Conservation (phyloP, 2,329 filamentous ascomycete genomes). For the Fonsecaea pugnacius region DNA sequence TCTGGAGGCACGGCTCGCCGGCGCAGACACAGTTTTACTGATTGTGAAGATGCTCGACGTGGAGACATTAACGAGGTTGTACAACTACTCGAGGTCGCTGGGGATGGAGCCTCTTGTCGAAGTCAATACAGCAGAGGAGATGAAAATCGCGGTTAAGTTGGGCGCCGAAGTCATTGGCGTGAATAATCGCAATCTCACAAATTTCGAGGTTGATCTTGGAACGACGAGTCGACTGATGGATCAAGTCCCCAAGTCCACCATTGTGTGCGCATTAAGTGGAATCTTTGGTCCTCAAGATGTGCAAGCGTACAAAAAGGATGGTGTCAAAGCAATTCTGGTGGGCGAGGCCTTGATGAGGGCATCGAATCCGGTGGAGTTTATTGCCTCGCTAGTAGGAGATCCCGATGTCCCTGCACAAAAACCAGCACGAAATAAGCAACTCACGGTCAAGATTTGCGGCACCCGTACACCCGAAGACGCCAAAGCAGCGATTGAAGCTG, state of each 20-base stretch:
- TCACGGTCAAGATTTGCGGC: conserved; percentile 93
- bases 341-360: conserved; percentile 96
- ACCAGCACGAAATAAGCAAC: conserved; percentile 51
- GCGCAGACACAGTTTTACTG: conserved; percentile 89
- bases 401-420: conserved; percentile 37
- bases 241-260: conserved; percentile 81
- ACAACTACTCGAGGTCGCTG: conserved; percentile 83
- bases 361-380: conserved; percentile 78
- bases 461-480: conserved; percentile 83
- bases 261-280: conserved; percentile 91
- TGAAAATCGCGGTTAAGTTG: conserved; percentile 81
- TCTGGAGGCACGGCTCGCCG: conserved; percentile 86
- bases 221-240: conserved; percentile 87
- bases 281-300: conserved; percentile 91
- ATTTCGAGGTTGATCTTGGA: conserved; percentile 92
- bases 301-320: conserved; percentile 80
- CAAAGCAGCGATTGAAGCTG: conserved; percentile 76
- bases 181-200: conserved; percentile 95
- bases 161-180: conserved; percentile 93
- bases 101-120: conserved; percentile 98
- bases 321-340: conserved; percentile 89
- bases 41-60: conserved; percentile 97
- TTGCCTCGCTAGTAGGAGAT: conserved; percentile 76
- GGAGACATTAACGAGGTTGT: conserved; percentile 73
- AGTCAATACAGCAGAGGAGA: conserved; percentile 92